Percentiles rank a stretch among this genome's conserved stretches.
Conservation (phyloP, 2,329 filamentous ascomycete genomes). For the Exophiala sp. region DNA sequence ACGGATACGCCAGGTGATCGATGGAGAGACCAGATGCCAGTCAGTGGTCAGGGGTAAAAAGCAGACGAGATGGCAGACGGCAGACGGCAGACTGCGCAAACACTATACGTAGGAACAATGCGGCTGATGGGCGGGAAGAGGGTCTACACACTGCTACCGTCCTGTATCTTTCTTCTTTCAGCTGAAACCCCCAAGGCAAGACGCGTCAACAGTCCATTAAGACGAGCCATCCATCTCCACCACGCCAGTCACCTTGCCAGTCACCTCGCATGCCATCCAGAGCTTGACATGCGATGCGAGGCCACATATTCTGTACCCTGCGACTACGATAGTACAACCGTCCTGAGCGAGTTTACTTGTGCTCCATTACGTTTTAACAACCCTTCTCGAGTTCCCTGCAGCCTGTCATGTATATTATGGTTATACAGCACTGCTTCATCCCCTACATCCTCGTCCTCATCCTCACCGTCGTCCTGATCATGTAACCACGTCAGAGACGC, state of each 20-base stretch:
- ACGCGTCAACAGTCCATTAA: not conserved
- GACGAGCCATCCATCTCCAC: not conserved
- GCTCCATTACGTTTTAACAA: no score
- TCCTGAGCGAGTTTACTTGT: no score
- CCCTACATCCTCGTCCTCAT: no score
- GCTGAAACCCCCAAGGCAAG: not conserved
- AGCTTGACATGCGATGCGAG: not conserved
- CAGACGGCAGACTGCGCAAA: not conserved
- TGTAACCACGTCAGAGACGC: no score
- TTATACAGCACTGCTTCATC: no score
- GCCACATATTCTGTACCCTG: not conserved
- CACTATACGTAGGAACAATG: no score
- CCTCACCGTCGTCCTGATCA: no score
- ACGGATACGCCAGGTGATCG: not conserved
- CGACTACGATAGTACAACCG: no score
- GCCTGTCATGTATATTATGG: no score
- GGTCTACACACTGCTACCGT: not conserved
- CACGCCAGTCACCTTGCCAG: not conserved
- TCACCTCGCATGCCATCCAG: not conserved
- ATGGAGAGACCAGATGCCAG: no score
- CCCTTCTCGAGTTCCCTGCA: no score
- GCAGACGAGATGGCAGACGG: not conserved
- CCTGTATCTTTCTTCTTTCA: not conserved
- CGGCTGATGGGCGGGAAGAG: not conserved
- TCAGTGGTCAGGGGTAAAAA: not conserved